These are phyloP conservation scores for Claviceps pazoutovae DNA, from an alignment of 2,329 filamentous ascomycete genomes.

Conservation along the genomic window DNA sequence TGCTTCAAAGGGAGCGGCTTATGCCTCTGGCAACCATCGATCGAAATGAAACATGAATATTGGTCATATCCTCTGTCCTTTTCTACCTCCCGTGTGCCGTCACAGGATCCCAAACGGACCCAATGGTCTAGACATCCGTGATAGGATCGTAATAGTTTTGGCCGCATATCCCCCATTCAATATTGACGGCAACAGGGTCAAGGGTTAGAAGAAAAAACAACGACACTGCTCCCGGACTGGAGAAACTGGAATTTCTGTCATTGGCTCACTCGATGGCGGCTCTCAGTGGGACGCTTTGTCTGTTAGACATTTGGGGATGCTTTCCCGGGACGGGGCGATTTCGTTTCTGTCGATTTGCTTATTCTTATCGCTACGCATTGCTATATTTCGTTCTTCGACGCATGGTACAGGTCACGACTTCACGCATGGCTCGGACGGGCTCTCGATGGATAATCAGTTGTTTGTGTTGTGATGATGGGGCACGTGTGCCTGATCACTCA, in stretches of 20 bases:
- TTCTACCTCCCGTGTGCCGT: constrained; percentile 2
- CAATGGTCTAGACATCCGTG: neutral
- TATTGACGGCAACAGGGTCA: neutral
- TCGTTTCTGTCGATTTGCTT: constrained; percentile 8
- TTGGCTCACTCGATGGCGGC: neutral
- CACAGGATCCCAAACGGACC: constrained; percentile 5
- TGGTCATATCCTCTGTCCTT: constrained; percentile 1
- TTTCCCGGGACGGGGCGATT: constrained; percentile 7
- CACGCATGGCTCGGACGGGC: constrained; percentile 25
- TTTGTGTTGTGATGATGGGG: constrained; percentile 4
- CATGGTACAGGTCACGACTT: constrained; percentile 19
- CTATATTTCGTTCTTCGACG: constrained; percentile 31
- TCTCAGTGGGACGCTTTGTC: neutral
- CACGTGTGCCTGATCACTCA: constrained; percentile 1
- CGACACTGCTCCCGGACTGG: neutral
- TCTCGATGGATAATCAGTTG: constrained; percentile 8
- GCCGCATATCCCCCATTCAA: neutral
- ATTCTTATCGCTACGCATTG: constrained; percentile 19
- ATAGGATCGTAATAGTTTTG: neutral
- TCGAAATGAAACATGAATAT: constrained; percentile 18
- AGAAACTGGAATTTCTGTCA: neutral
- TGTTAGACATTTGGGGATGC: neutral
- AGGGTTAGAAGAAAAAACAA: neutral
- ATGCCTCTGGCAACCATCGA: constrained; percentile 26
- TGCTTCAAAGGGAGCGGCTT: constrained; percentile 55